Percentiles rank a stretch among this genome's conserved stretches.
Conservation (phyloP, 2,329 filamentous ascomycete genomes). For the Trichoderma harzianum region DNA sequence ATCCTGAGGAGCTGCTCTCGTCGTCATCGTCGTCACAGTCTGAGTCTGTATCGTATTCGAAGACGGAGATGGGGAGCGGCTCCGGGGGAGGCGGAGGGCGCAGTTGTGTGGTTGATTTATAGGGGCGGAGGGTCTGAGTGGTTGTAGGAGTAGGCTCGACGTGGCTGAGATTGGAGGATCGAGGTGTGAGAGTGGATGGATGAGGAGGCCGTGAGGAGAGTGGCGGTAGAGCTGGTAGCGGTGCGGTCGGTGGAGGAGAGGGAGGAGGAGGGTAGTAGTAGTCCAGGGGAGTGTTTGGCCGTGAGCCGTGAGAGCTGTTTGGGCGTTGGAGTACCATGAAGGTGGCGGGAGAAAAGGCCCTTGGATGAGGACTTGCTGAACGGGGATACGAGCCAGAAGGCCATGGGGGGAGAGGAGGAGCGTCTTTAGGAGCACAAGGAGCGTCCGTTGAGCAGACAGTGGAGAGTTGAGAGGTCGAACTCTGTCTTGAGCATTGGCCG, state of each 20-base stretch:
- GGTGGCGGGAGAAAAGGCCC: neutral
- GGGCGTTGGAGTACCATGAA: neutral
- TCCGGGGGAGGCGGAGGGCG: constrained; percentile 23
- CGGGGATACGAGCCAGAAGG: neutral
- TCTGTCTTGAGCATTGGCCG: constrained; percentile 12
- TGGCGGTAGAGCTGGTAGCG: neutral
- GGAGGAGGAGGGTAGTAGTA: neutral
- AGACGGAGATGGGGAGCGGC: constrained; percentile 41
- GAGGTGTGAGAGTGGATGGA: constrained; percentile 24
- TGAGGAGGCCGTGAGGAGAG: constrained; percentile 26
- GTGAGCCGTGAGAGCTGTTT: neutral
- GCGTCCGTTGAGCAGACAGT: constrained; percentile 25
- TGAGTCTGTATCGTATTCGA: constrained; percentile 47
- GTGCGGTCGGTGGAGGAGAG: neutral
- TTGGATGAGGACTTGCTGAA: neutral
- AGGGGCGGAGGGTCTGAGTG: constrained; percentile 22
- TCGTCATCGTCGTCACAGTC: constrained; percentile 33
- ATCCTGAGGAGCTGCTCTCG: constrained; percentile 12
- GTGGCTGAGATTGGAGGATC: neutral
- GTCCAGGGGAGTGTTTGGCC: constrained; percentile 7
- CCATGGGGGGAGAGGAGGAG: neutral
- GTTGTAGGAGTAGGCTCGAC: neutral
- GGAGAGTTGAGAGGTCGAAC: constrained; percentile 28
- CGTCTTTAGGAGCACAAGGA: neutral
- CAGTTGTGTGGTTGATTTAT: constrained; percentile 28